phyloP scores from a whole-genome alignment of 495 filamentous ascomycete species.

The Aspergillus wentii region DNA sequence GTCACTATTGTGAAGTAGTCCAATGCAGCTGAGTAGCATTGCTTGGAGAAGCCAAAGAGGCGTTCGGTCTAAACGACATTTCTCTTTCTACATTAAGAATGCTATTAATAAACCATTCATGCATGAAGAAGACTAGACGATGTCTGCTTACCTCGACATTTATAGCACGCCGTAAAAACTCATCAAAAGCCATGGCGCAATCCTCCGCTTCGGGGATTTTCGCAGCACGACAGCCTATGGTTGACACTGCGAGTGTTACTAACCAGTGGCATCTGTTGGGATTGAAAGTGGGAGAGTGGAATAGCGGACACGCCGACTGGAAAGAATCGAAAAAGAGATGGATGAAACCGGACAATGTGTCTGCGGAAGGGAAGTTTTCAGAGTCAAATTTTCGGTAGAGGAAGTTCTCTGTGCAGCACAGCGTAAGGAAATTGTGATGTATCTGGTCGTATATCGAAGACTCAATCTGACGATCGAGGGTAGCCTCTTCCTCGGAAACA shows the following conservation, averaged over 20 bases:
- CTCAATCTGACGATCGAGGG: slow-evolving; percentile 18
- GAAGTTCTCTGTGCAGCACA: slow-evolving; percentile 31
- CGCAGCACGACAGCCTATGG: slow-evolving; percentile 40
- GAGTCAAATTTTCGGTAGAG: slow-evolving; percentile 35
- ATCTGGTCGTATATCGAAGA: slow-evolving; percentile 29
- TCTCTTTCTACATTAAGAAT: slow-evolving; percentile 22
- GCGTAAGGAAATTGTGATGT: slow-evolving; percentile 24
- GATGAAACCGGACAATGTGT: slow-evolving; percentile 28
- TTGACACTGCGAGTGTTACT: slow-evolving; percentile 34
- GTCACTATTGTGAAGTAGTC: slow-evolving; percentile 32
- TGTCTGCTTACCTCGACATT: slow-evolving; percentile 25
- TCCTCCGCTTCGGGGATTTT: slow-evolving; percentile 19
- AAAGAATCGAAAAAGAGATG: slow-evolving; percentile 35
- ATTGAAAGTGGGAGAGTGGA: slow-evolving; percentile 39
- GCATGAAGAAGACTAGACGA: no score
- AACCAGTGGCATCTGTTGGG: slow-evolving; percentile 38
- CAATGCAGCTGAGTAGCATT: slow-evolving; percentile 36
- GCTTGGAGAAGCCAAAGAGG: slow-evolving; percentile 35
- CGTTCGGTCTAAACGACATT: slow-evolving; percentile 4
- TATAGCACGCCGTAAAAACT: slow-evolving; percentile 40
- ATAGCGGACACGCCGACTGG: slow-evolving; percentile 39
- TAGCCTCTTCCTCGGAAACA: slow-evolving; percentile 9
- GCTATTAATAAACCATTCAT: not conserved
- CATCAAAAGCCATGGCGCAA: slow-evolving; percentile 32
- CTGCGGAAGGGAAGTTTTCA: slow-evolving; percentile 25